Conservation (phyloP, 495 filamentous ascomycete species). For the Penicillium herquei region DNA sequence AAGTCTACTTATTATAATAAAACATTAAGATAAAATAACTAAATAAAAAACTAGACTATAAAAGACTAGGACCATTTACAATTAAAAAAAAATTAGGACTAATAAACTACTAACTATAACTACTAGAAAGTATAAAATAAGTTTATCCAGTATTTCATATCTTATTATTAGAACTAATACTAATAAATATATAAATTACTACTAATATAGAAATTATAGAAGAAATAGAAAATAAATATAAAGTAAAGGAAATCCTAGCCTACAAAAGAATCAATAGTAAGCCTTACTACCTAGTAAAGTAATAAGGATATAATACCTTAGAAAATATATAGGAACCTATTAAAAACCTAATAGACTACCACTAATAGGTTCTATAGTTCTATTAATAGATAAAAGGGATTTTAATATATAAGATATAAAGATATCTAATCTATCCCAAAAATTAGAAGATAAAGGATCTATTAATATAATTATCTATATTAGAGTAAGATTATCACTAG, state of each 20-base stretch:
- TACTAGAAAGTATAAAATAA: constrained; percentile 11
- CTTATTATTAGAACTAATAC: constrained; percentile 9
- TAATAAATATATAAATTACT: constrained; percentile 1
- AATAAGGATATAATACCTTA: constrained; percentile 10
- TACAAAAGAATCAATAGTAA: constrained; percentile 4
- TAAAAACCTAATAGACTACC: constrained; percentile 10
- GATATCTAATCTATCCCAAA: neutral
- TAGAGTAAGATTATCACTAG: neutral
- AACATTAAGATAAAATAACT: too few relatives aligned
- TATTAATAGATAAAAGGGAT: neutral
- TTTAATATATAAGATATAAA: neutral
- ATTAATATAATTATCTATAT: neutral
- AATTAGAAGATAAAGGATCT: neutral
- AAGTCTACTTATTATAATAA: too few relatives aligned
- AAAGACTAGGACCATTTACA: constrained; percentile 16
- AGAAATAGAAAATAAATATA: too few relatives aligned
- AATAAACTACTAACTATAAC: constrained; percentile 9
- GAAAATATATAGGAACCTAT: constrained; percentile 17
- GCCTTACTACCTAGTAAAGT: constrained; percentile 6
- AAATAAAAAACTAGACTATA: constrained; percentile 31
- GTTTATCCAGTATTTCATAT: constrained; percentile 11
- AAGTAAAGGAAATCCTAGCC: constrained; percentile 9
- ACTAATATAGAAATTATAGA: constrained; percentile 6
- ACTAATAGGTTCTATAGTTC: constrained; percentile 1
- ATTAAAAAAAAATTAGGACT: constrained; percentile 9